Conservation (phyloP, 352 stramenopile genomes). For the Albugo laibachii region DNA sequence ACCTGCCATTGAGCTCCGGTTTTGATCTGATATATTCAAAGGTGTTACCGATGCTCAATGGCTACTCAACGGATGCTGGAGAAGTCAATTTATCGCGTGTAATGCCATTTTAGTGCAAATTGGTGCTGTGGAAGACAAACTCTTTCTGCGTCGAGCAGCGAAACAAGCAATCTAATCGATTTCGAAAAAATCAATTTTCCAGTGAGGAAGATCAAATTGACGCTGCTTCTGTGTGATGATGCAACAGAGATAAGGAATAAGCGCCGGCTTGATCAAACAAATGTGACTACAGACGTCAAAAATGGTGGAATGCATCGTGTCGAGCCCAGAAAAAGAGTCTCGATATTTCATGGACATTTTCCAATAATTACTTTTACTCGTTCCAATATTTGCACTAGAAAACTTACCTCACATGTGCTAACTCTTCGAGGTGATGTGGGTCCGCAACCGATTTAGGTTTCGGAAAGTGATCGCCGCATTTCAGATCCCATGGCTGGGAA, state of each 20-base stretch:
- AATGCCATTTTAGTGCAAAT: slow-evolving; percentile 94
- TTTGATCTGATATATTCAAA: slow-evolving; percentile 94
- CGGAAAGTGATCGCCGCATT: slow-evolving; percentile 39
- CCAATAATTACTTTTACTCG: slow-evolving; percentile 74
- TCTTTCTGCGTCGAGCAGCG: slow-evolving; percentile 76
- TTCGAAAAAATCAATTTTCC: slow-evolving; percentile 27
- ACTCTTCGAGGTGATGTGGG: slow-evolving; percentile 27
- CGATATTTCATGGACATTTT: slow-evolving; percentile 45
- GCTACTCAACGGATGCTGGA: slow-evolving; percentile 91
- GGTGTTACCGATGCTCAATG: slow-evolving; percentile 57
- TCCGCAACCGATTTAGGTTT: slow-evolving; percentile 23
- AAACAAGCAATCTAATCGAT: slow-evolving; percentile 68
- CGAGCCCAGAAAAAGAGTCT: slow-evolving; percentile 56
- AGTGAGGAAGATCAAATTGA: slow-evolving; percentile 49
- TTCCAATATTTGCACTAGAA: slow-evolving; percentile 51
- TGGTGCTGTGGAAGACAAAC: slow-evolving; percentile 90
- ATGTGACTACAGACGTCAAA: slow-evolving; percentile 46
- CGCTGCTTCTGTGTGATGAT: slow-evolving; percentile 29
- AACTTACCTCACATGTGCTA: slow-evolving; percentile 29
- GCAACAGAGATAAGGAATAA: slow-evolving; percentile 68
- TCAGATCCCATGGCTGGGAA: slow-evolving; percentile 64
- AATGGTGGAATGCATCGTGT: slow-evolving; percentile 43
- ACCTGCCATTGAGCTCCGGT: slow-evolving; percentile 96
- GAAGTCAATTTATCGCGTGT: slow-evolving; percentile 90
- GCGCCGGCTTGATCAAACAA: slow-evolving; percentile 33